A percentile compares a stretch with the other conserved stretches of the same genome.
Evolutionary conservation across 176 grass and related monocot species (phyloP).

Genomic region (Puccinellia tenuiflora): DNA sequence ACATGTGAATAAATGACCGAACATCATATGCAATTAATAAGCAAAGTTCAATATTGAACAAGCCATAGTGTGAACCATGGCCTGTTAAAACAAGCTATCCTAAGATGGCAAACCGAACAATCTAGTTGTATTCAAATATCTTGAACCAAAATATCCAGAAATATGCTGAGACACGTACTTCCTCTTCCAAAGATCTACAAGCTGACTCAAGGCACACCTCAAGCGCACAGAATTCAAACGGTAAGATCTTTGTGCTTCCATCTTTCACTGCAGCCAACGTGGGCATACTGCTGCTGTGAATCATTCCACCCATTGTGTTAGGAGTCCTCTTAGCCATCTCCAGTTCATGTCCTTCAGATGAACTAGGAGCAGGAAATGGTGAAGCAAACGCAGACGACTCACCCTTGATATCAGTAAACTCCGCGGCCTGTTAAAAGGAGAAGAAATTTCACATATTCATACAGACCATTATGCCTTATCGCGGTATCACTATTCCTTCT

Average conservation of each 20-base stretch:
- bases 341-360: constrained; percentile 32
- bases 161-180: constrained; percentile 42
- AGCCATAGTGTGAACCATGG: not conserved
- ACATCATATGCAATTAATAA: constrained; percentile 13
- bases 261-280: constrained; percentile 42
- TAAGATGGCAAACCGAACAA: not conserved
- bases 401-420: constrained; percentile 62
- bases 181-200: constrained; percentile 88
- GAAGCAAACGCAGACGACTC: constrained; percentile 45
- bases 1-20: not conserved
- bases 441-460: not conserved
- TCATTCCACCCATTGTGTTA: constrained; percentile 33
- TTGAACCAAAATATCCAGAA: constrained; percentile 5
- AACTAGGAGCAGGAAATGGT: constrained; percentile 38
- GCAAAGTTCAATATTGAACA: not conserved
- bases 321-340: constrained; percentile 49
- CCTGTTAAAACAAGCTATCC: not conserved
- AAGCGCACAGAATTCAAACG: constrained; percentile 89
- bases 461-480: not conserved
- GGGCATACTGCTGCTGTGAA: constrained; percentile 32
- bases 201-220: constrained; percentile 96
- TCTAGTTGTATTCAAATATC: constrained; percentile 6
- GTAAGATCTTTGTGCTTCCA: constrained; percentile 66
- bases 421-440: constrained; percentile 21
- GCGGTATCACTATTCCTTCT: not conserved